Conservation (phyloP, 495 filamentous ascomycete genomes). For the Hypoxylon cercidicola region DNA sequence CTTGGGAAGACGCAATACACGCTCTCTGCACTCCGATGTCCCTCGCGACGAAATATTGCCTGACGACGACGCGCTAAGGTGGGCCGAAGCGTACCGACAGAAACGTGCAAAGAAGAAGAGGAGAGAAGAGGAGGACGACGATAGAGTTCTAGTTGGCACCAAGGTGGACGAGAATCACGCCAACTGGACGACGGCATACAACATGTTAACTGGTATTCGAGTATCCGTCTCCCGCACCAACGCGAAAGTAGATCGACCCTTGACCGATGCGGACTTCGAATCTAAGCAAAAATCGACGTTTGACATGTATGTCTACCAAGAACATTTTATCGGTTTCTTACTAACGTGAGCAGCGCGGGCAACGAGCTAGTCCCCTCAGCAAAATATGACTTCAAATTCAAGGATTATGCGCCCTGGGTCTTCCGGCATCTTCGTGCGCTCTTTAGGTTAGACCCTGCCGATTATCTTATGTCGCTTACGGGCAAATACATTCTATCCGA, state of each 20-base stretch:
- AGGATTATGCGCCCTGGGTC: conserved; percentile 99
- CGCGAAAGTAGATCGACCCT: conserved; percentile 89
- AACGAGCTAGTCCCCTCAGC: conserved; percentile 97
- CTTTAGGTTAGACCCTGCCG: conserved; percentile 93
- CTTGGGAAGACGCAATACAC: conserved; percentile 80
- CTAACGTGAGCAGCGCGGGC: conserved; percentile 71
- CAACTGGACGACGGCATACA: conserved; percentile 98
- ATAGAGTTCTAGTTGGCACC: conserved; percentile 93
- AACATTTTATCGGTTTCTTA: conserved; percentile 5
- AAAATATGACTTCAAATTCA: conserved; percentile 99
- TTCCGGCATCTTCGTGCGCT: conserved; percentile 91
- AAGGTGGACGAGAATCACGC: conserved; percentile 98
- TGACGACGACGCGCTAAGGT: conserved; percentile 90
- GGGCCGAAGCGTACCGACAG: conserved; percentile 91
- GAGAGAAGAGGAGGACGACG: conserved; percentile 92
- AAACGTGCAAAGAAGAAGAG: conserved; percentile 85
- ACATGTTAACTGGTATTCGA: conserved; percentile 99
- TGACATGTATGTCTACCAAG: conserved; percentile 75
- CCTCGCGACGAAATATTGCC: conserved; percentile 83
- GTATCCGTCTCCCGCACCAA: conserved; percentile 97
- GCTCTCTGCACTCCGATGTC: conserved; percentile 84
- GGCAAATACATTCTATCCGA: conserved; percentile 99
- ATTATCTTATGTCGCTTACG: conserved; percentile 98
- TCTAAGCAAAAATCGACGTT: conserved; percentile 97
- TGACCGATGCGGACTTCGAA: conserved; percentile 91